Evolutionary conservation across 2,329 filamentous ascomycete genomes (phyloP), one percentile per base, ranked within the genome.

Genomic region (Paecilomyces fulvus): DNA sequence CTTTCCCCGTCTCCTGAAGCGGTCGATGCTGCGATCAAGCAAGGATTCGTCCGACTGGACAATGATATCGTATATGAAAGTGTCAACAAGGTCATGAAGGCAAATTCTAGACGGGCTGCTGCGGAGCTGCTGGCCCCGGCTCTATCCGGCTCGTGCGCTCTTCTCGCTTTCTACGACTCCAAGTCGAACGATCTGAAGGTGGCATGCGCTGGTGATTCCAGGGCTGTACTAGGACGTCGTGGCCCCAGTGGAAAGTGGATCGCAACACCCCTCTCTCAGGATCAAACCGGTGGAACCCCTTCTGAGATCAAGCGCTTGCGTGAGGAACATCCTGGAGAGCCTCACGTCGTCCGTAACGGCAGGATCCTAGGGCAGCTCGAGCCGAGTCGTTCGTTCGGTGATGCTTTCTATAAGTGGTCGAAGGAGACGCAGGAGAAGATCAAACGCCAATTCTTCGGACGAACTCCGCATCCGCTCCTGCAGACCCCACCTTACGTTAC

Each of bases 401-500:
- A 99, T 73, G 92, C 94, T 8, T 87, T 88, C 65, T 99, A 99
- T 79, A 99, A 99, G 74, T 99, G 94, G 94, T 89, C 83, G 58
- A 82, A 83, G 53, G 90, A 96, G 59, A 87, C 91, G 0, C 90
- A 94, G 58, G 84, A 89, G 54, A 87, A 88, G 64, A 81, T 99
- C 55, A 90, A 91, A 69, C 80, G 81, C 61, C 87, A 87, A 30
- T 99, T 95, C 79, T 97, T 97, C 67, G 91, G 89, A 21, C 85
- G 91, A 52, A 87, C 83, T 12, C 86, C 89, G 1, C 89, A 87
- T 9, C 81, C 85, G 14, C 78, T 91, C 30, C 79, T 97, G 57
- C 90, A 90, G 73, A 96, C 92, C 0, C 94, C 94, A 8, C 94
- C 94, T 0, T 99, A 99, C 67, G 94, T 99, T 46, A 99, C 94